Percentiles rank a stretch among this genome's conserved stretches.
Conservation (phyloP, 164 flowering plant genomes). For the Houttuynia cordata region DNA sequence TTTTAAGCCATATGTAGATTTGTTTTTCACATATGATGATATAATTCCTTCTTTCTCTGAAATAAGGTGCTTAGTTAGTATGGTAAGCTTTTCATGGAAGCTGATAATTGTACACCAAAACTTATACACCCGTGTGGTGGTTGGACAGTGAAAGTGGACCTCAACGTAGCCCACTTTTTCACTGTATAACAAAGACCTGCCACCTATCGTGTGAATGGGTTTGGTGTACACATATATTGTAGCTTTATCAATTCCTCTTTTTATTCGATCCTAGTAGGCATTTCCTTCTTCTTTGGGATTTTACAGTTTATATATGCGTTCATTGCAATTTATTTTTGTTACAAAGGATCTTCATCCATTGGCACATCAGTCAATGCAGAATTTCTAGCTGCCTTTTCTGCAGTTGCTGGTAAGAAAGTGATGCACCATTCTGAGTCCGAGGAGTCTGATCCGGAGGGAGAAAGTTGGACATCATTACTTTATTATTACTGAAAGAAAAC, state of each 20-base stretch:
- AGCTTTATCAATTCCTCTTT: too few species aligned
- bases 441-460: slow-evolving; percentile 95
- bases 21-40: not conserved
- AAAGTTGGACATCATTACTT: not conserved
- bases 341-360: slow-evolving; percentile 70
- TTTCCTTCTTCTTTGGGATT: not conserved
- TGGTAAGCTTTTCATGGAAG: slow-evolving; percentile 24
- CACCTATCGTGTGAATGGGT: too few species aligned
- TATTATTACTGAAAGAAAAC: not conserved
- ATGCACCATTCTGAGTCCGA: slow-evolving; percentile 46
- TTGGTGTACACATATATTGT: too few species aligned
- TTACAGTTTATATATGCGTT: not conserved
- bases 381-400: slow-evolving; percentile 81
- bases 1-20: not conserved
- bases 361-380: slow-evolving; percentile 61
- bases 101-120: too few species aligned
- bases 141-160: too few species aligned
- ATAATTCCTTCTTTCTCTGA: not conserved
- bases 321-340: not conserved
- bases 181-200: too few species aligned
- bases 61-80: slow-evolving; percentile 47
- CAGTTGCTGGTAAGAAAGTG: slow-evolving; percentile 72
- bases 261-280: too few species aligned
- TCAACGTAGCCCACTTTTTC: too few species aligned
- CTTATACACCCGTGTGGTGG: too few species aligned